Evolutionary conservation across 768 basidiomycete species (phyloP), one percentile per base, ranked within the genome.

Genomic region (Fomitopsis pulvina): DNA sequence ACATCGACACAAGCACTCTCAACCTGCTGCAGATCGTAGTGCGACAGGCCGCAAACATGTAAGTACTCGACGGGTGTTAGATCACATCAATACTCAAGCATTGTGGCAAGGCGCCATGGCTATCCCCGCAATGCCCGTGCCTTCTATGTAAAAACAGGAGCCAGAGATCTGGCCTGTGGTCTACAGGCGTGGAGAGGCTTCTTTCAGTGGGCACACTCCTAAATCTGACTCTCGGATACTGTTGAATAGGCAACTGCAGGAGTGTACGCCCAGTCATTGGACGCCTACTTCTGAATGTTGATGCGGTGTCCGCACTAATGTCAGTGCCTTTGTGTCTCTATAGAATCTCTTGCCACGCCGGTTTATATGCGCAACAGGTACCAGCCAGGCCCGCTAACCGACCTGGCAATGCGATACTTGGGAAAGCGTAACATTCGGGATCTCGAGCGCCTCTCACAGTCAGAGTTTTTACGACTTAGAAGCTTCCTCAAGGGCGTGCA

Each of bases 401-500:
- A 34, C 28, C 48, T 45, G 0, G 51, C 54, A 42, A n/a, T 53
- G 18, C n/a, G 37, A 2, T 34, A 25, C 16, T 38, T 58, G 1
- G 41, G 26, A 8, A 26, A 49, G 3, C 21, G 27, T 6, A 40
- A 59, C 18, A 24, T 39, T 20, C 52, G 57, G 2, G 39, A 47
- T 5, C 46, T 59, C 12, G 45, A 47, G 2, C 45, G 45, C 6
- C 22, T 45, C 3, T 16, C 34, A 16, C 34, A 5, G 4, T 51
- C 59, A 16, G 47, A 57, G 1, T 48, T 43, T 0, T 41, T 41
- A 2, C 44, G 43, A 27, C 53, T 63, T 18, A 63, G 57, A 8
- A 58, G 57, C 18, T 67, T 66, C 47, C 63, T 66, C 27, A 69
- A 56, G 46, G 51, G 50, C 6, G 55, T 60, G 29, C 37, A 0